Evolutionary conservation across 78 protist species (phyloP).

Genomic region (Polysphondylium violaceum): DNA sequence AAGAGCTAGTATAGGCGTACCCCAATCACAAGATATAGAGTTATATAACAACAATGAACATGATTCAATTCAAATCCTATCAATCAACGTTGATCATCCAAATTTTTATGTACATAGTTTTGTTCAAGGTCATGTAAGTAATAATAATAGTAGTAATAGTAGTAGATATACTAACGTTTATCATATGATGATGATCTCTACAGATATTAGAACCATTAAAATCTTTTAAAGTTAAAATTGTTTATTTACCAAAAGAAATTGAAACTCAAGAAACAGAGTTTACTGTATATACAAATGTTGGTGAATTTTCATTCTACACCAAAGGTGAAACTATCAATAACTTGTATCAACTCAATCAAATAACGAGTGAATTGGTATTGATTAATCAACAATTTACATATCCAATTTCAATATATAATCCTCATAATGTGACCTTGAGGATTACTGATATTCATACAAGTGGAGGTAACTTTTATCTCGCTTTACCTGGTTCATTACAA

Average conservation of each 20-base stretch:
- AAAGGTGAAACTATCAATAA: conserved; percentile 17
- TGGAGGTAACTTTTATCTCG: conserved; percentile 42
- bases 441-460: conserved; percentile 41
- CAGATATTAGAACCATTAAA: conserved; percentile 22
- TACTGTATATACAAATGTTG: conserved; percentile 13
- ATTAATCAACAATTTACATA: conserved; percentile 1
- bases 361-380: conserved; percentile 12
- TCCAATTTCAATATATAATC: conserved; percentile 50
- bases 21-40: conserved; percentile 1
- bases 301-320: conserved; percentile 22
- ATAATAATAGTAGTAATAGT: neutral
- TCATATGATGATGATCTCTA: neutral
- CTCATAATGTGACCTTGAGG: conserved; percentile 54
- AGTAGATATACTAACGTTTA: neutral
- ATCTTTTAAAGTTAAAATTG: neutral
- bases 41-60: neutral
- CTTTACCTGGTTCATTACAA: neutral
- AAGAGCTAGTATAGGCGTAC: conserved; percentile 16
- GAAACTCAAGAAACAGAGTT: conserved; percentile 24
- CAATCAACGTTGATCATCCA: conserved; percentile 9
- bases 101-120: conserved; percentile 37
- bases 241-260: conserved; percentile 31
- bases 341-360: conserved; percentile 34
- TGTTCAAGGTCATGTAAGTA: conserved; percentile 20
- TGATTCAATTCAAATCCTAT: conserved; percentile 37